Conservation (phyloP, 23 red algal species). For the Chondrus crispus region DNA sequence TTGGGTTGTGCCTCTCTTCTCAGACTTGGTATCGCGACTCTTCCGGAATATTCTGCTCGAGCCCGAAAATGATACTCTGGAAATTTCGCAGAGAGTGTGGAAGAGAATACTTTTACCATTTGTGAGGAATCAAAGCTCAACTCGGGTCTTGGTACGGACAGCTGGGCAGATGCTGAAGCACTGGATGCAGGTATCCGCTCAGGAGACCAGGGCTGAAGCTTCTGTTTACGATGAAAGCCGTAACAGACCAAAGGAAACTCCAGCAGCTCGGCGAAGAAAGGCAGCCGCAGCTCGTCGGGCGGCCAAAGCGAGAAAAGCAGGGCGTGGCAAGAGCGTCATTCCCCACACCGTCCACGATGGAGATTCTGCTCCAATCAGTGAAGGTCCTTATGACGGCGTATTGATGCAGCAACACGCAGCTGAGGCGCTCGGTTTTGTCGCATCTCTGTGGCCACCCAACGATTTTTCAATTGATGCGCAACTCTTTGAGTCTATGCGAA, state of each 20-base stretch:
- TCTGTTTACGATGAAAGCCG: slow-evolving; percentile 32
- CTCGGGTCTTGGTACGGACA: neutral
- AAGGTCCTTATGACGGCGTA: slow-evolving; percentile 63
- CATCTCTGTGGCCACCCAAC: slow-evolving; percentile 36
- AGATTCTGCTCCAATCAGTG: slow-evolving; percentile 29
- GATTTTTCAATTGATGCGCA: neutral
- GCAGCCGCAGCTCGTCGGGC: slow-evolving; percentile 55
- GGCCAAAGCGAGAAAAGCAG: slow-evolving; percentile 36
- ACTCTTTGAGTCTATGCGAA: neutral
- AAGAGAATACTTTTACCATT: slow-evolving; percentile 1
- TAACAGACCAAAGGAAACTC: slow-evolving; percentile 22
- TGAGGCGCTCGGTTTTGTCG: slow-evolving; percentile 46
- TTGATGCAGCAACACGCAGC: slow-evolving; percentile 65
- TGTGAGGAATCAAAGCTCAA: neutral
- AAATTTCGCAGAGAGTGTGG: slow-evolving; percentile 35
- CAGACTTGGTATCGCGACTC: slow-evolving; percentile 36
- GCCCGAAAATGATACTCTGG: slow-evolving; percentile 35
- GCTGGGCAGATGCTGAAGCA: slow-evolving; percentile 3
- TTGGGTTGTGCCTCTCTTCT: slow-evolving; percentile 23
- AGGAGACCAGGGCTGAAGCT: slow-evolving; percentile 55
- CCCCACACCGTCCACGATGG: slow-evolving; percentile 29
- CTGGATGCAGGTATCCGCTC: slow-evolving; percentile 48
- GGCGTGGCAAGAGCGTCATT: slow-evolving; percentile 8
- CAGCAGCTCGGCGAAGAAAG: slow-evolving; percentile 21
- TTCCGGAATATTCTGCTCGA: slow-evolving; percentile 58